These are phyloP conservation scores for Neurospora sublineolata DNA, from an alignment of 495 filamentous ascomycete genomes.

Conservation along the genomic window DNA sequence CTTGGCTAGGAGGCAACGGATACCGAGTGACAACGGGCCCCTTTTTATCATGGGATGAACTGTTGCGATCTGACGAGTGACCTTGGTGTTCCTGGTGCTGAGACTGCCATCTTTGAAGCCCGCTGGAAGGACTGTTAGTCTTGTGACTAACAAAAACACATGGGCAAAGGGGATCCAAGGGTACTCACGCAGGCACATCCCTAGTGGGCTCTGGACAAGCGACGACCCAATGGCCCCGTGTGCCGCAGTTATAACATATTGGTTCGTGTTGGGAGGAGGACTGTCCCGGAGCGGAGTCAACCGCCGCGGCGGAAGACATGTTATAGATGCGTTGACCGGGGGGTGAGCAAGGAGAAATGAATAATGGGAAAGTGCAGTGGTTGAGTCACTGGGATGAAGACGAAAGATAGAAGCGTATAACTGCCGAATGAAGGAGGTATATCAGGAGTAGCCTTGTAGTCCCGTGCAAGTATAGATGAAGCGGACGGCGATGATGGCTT, in stretches of 20 bases:
- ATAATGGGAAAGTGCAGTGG: neutral
- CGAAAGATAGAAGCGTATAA: neutral
- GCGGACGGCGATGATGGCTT: neutral
- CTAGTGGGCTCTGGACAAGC: constrained; percentile 40
- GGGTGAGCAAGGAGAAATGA: neutral
- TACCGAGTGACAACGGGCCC: constrained; percentile 34
- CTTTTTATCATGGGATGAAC: constrained; percentile 21
- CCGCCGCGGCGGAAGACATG: constrained; percentile 16
- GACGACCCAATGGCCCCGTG: constrained; percentile 34
- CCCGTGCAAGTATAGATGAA: neutral
- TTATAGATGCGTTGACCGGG: neutral
- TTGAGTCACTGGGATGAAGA: neutral
- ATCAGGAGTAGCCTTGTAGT: neutral
- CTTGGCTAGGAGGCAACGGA: constrained; percentile 22
- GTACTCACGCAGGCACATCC: constrained; percentile 48
- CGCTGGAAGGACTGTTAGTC: constrained; percentile 21
- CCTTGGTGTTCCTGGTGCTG: constrained; percentile 27
- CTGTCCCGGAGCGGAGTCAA: constrained; percentile 23
- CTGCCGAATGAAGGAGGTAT: neutral
- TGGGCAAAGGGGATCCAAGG: neutral
- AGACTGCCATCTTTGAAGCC: constrained; percentile 27
- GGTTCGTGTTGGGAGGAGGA: constrained; percentile 22
- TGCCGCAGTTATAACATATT: constrained; percentile 42
- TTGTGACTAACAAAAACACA: neutral
- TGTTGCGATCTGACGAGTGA: constrained; percentile 17